Conservation (phyloP, 1,284 basidiomycete species). For the Retiboletus flavoniger region DNA sequence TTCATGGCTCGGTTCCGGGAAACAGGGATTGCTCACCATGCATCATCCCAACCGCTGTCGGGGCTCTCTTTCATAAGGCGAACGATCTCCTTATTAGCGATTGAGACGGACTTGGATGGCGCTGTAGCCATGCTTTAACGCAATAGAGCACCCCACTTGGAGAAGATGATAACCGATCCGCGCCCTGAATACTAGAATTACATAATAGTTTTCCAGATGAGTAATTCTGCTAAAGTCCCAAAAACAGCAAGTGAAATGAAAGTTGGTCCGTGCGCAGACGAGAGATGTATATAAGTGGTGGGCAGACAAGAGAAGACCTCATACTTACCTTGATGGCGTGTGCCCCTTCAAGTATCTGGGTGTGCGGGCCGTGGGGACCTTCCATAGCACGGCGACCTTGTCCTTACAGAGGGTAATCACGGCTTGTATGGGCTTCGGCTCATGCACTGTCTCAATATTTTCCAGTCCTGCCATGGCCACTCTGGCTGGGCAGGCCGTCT, state of each 20-base stretch:
- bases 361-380: conserved; percentile 43
- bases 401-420: conserved; percentile 34
- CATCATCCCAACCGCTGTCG: conserved; percentile 20
- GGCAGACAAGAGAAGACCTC: neutral
- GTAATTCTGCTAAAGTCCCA: neutral
- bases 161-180: no score
- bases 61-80: conserved; percentile 17
- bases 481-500: conserved; percentile 37
- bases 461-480: conserved; percentile 36
- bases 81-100: conserved; percentile 4
- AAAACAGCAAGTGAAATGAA: neutral
- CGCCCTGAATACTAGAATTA: neutral
- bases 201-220: neutral
- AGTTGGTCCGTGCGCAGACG: conserved; percentile 25
- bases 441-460: conserved; percentile 38
- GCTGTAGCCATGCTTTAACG: neutral
- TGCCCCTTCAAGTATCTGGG: conserved; percentile 38
- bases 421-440: conserved; percentile 37
- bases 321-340: conserved; percentile 34
- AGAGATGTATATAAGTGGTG: conserved; percentile 16
- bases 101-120: neutral
- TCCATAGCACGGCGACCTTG: conserved; percentile 55
- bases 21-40: conserved; percentile 13
- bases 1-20: neutral
- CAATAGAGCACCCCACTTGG: no score